A percentile compares a stretch with the other conserved stretches of the same genome.
Evolutionary conservation across 2,329 filamentous ascomycete species (phyloP).

Genomic region (Rutstroemia sp.): DNA sequence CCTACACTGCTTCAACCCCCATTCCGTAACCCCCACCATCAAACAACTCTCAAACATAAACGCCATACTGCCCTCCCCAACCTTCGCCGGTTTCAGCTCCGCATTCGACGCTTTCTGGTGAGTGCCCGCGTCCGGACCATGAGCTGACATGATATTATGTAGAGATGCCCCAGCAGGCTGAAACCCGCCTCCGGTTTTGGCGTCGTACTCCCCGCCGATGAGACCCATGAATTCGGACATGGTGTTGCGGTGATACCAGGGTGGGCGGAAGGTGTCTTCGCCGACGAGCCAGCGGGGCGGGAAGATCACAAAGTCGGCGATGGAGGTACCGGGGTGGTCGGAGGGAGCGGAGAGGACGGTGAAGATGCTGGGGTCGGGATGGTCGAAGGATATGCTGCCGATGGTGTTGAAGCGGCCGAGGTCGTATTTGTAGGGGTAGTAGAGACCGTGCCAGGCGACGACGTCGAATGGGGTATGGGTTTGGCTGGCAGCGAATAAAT

Average conservation of each 20-base stretch:
- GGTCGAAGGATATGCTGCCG: constrained; percentile 66
- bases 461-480: constrained; percentile 70
- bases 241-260: constrained; percentile 58
- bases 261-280: constrained; percentile 53
- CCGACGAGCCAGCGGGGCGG: constrained; percentile 56
- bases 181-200: constrained; percentile 49
- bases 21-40: constrained; percentile 67
- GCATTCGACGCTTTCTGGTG: constrained; percentile 47
- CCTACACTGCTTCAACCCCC: constrained; percentile 60
- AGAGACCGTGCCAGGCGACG: constrained; percentile 74
- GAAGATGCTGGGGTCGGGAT: constrained; percentile 73
- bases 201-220: constrained; percentile 54
- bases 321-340: constrained; percentile 46
- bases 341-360: constrained; percentile 56
- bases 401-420: constrained; percentile 70
- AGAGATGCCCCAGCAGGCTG: constrained; percentile 53
- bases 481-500: constrained; percentile 58
- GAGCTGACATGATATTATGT: constrained; percentile 57
- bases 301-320: constrained; percentile 60
- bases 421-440: constrained; percentile 78
- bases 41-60: constrained; percentile 60
- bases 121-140: constrained; percentile 50
- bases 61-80: constrained; percentile 52
- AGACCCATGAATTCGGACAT: constrained; percentile 62
- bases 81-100: constrained; percentile 47